Conservation (phyloP, 495 filamentous ascomycete genomes). For the Amniculicola lignicola region DNA sequence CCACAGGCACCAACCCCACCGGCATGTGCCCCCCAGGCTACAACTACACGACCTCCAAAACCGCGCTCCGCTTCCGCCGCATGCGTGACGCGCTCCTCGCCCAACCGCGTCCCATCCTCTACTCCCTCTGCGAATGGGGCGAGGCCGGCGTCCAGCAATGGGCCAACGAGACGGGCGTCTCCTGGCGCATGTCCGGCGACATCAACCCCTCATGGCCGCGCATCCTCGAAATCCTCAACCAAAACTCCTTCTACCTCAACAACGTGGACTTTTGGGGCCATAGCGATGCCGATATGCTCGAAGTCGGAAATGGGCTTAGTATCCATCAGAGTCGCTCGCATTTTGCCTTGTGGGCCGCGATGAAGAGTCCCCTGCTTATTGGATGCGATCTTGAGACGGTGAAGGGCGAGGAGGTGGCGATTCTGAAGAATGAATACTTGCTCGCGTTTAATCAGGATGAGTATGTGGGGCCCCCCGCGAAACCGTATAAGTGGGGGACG, state of each 20-base stretch:
- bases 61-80: constrained; percentile 49
- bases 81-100: constrained; percentile 62
- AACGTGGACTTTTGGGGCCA: constrained; percentile 53
- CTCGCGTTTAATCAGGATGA: constrained; percentile 64
- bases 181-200: constrained; percentile 57
- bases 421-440: constrained; percentile 58
- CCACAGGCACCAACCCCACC: constrained; percentile 46
- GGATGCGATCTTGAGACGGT: constrained; percentile 53
- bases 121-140: constrained; percentile 66
- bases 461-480: constrained; percentile 50
- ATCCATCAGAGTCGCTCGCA: constrained; percentile 46
- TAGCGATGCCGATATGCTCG: constrained; percentile 67
- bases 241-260: constrained; percentile 50
- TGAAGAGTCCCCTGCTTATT: constrained; percentile 59
- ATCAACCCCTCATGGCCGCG: constrained; percentile 41
- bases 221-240: constrained; percentile 53
- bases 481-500: constrained; percentile 64
- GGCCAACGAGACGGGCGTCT: constrained; percentile 51
- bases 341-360: constrained; percentile 54
- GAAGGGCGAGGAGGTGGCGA: constrained; percentile 44
- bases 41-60: constrained; percentile 53
- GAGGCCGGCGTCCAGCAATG: constrained; percentile 51
- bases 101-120: constrained; percentile 58
- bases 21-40: constrained; percentile 50
- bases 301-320: constrained; percentile 61